Percentiles rank a stretch among this genome's conserved stretches.
Evolutionary conservation across 441 rosid species (phyloP).

Genomic region (Hypseocharis bilobata): DNA sequence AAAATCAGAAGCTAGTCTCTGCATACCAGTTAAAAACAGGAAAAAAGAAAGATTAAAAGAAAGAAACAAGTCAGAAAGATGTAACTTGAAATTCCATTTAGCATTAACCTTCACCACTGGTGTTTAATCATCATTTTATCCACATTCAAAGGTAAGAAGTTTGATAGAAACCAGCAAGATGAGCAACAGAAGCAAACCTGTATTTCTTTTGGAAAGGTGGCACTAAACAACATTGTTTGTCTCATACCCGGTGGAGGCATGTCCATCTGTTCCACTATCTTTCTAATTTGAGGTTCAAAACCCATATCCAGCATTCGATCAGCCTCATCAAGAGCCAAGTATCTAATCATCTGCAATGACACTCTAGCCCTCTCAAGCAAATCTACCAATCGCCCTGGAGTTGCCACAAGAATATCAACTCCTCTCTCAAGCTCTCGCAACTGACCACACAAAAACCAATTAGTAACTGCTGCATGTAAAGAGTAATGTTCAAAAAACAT

Average conservation of each 20-base stretch:
- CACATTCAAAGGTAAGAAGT: background rate
- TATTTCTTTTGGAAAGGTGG: slow-evolving; percentile 56
- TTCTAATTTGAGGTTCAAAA: slow-evolving; percentile 59
- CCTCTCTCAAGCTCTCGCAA: slow-evolving; percentile 58
- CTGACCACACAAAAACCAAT: slow-evolving; percentile 28
- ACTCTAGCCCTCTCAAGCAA: slow-evolving; percentile 56
- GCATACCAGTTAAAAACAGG: slow-evolving; percentile 26
- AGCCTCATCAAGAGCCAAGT: slow-evolving; percentile 60
- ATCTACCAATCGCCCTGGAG: slow-evolving; percentile 56
- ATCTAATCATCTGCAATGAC: slow-evolving; percentile 44
- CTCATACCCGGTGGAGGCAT: slow-evolving; percentile 55
- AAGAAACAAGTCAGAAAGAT: slow-evolving; percentile 6
- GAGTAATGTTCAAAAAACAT: slow-evolving; percentile 1
- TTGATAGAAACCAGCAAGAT: background rate
- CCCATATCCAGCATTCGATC: slow-evolving; percentile 70
- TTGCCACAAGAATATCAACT: slow-evolving; percentile 56
- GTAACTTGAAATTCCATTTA: background rate
- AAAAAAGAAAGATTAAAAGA: background rate
- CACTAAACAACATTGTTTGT: slow-evolving; percentile 58
- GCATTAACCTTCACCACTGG: background rate
- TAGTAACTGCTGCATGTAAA: background rate
- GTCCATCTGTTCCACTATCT: slow-evolving; percentile 52
- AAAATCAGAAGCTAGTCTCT: slow-evolving; percentile 92
- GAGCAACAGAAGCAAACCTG: slow-evolving; percentile 32
- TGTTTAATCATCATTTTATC: background rate